Evolutionary conservation across 371 early-diverging fungal genomes (phyloP).

Genomic region (Mortierella sp.): DNA sequence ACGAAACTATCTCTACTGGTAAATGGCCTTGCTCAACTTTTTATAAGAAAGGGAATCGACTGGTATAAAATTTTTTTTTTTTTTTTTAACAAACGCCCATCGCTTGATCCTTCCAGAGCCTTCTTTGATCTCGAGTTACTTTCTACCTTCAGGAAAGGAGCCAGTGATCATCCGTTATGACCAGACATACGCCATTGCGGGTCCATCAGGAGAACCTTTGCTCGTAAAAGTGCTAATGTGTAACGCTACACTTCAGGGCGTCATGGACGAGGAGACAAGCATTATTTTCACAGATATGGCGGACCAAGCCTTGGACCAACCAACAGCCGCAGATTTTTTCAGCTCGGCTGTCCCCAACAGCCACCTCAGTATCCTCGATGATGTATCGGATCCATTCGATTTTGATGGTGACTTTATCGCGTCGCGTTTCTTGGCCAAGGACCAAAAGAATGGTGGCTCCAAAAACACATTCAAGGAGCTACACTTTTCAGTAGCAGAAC

Average conservation of each 20-base stretch:
- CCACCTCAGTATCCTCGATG: constrained; percentile 27
- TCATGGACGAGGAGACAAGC: constrained; percentile 55
- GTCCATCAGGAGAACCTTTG: constrained; percentile 34
- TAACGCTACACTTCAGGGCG: constrained; percentile 76
- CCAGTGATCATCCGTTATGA: constrained; percentile 61
- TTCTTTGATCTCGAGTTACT: constrained; percentile 36
- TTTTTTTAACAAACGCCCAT: not conserved
- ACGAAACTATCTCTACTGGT: constrained; percentile 64
- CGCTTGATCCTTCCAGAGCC: constrained; percentile 40
- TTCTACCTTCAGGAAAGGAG: constrained; percentile 31
- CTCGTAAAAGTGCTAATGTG: constrained; percentile 66
- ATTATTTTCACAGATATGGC: constrained; percentile 57
- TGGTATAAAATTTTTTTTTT: not conserved
- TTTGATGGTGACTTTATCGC: constrained; percentile 48
- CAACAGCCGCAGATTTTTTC: constrained; percentile 18
- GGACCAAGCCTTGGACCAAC: constrained; percentile 11
- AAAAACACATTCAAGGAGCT: constrained; percentile 40
- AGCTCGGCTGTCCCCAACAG: constrained; percentile 17
- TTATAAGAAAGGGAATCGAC: not conserved
- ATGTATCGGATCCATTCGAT: constrained; percentile 32
- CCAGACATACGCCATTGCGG: constrained; percentile 51
- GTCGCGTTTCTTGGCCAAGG: constrained; percentile 44
- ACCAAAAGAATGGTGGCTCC: constrained; percentile 12
- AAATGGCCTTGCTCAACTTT: constrained; percentile 11
- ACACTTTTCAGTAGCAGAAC: constrained; percentile 43